phyloP scores from a whole-genome alignment of 257 asterid genomes.

The Haberlea rhodopensis region DNA sequence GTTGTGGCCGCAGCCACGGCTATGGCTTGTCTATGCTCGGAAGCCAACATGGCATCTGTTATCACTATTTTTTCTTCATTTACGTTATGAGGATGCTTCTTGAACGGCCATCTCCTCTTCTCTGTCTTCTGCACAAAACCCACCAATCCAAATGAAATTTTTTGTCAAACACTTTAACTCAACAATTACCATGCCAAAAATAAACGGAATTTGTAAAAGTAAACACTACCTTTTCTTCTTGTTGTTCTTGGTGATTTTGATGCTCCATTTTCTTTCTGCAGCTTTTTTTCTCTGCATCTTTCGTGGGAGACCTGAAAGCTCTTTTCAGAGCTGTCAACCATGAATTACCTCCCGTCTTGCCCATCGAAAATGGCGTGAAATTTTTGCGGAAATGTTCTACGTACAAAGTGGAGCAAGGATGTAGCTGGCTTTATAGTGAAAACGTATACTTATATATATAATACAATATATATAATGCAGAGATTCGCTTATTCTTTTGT shows the following conservation, averaged over 20 bases:
- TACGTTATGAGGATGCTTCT: slow-evolving; percentile 38
- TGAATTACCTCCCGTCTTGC: slow-evolving; percentile 62
- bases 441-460: background rate
- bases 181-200: background rate
- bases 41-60: slow-evolving; percentile 13
- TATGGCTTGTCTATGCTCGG: slow-evolving; percentile 70
- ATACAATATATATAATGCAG: no score
- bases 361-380: slow-evolving; percentile 41
- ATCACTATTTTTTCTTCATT: slow-evolving; percentile 30
- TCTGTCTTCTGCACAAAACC: slow-evolving; percentile 53
- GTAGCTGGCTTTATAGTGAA: background rate
- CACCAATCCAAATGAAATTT: background rate
- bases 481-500: background rate
- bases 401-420: background rate
- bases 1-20: slow-evolving; percentile 74
- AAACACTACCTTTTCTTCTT: slow-evolving; percentile 53
- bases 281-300: slow-evolving; percentile 59
- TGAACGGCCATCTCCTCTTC: slow-evolving; percentile 80
- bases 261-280: slow-evolving; percentile 57
- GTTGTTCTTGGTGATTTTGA: slow-evolving; percentile 39
- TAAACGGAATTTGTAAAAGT: background rate
- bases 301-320: slow-evolving; percentile 84
- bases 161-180: background rate
- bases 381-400: background rate
- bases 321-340: slow-evolving; percentile 89